These are phyloP conservation scores for Candida maesae DNA, from an alignment of 805 yeast species.

Conservation along the genomic window DNA sequence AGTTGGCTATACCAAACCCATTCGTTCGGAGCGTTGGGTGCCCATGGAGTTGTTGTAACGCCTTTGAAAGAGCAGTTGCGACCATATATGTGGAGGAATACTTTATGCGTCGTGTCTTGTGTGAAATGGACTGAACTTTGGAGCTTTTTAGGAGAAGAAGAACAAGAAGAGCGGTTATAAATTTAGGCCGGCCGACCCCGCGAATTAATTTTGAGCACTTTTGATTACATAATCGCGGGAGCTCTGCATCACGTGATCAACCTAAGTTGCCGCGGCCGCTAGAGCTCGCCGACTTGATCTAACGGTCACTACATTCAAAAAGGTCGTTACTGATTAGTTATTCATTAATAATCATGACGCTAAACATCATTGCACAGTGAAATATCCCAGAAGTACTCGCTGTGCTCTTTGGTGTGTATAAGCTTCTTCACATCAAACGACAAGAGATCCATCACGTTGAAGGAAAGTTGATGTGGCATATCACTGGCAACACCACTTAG, in stretches of 20 bases:
- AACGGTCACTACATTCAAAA: no score
- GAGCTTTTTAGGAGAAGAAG: background rate
- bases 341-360: no score
- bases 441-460: constrained; percentile 3
- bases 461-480: constrained; percentile 7
- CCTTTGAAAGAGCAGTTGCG: constrained; percentile 16
- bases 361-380: constrained; percentile 16
- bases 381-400: constrained; percentile 19
- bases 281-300: no score
- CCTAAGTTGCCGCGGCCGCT: no score
- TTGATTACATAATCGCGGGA: no score
- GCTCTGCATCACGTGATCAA: no score
- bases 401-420: constrained; percentile 19
- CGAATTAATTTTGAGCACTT: no score
- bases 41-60: constrained; percentile 25
- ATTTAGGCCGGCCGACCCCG: no score
- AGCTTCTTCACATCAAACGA: constrained; percentile 15
- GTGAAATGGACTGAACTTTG: no score
- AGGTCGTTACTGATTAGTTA: no score
- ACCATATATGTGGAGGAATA: constrained; percentile 15
- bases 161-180: no score
- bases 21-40: constrained; percentile 37
- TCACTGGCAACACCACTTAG: constrained; percentile 18
- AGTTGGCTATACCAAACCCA: constrained; percentile 40
- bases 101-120: no score